Percentiles rank a stretch among this genome's conserved stretches.
Evolutionary conservation across 1,284 basidiomycete species (phyloP).

Genomic region (Gymnopus androsaceus): DNA sequence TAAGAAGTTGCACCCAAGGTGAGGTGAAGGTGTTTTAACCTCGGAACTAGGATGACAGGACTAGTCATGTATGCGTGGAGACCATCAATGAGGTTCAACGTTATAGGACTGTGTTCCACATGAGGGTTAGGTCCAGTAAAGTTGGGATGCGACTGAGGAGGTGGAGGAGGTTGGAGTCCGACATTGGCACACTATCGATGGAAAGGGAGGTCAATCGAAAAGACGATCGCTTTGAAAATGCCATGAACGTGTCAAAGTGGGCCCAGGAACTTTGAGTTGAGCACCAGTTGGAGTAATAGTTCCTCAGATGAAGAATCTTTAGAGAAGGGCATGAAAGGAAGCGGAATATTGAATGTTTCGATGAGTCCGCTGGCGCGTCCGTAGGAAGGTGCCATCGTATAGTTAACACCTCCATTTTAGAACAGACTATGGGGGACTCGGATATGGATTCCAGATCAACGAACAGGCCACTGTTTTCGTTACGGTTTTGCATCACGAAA

Average conservation of each 20-base stretch:
- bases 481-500: too few species aligned
- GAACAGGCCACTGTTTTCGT: too few species aligned
- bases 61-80: too few species aligned
- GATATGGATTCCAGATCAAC: too few species aligned
- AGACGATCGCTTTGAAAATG: background rate
- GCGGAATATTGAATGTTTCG: background rate
- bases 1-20: too few species aligned
- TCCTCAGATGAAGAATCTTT: background rate
- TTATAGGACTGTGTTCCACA: background rate
- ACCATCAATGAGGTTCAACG: too few species aligned
- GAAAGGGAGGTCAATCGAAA: background rate
- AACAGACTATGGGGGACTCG: background rate
- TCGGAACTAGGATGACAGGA: too few species aligned
- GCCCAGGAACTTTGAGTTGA: background rate
- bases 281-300: background rate
- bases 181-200: background rate
- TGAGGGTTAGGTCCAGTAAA: background rate
- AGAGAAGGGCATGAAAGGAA: too few species aligned
- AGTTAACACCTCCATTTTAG: background rate
- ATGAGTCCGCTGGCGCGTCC: background rate
- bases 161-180: background rate
- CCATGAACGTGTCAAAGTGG: background rate
- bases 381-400: background rate
- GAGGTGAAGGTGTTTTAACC: too few species aligned
- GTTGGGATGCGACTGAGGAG: background rate